Base-by-base conservation (phyloP, 768 basidiomycete genomes). In the Leccinum variicolor region DNA sequence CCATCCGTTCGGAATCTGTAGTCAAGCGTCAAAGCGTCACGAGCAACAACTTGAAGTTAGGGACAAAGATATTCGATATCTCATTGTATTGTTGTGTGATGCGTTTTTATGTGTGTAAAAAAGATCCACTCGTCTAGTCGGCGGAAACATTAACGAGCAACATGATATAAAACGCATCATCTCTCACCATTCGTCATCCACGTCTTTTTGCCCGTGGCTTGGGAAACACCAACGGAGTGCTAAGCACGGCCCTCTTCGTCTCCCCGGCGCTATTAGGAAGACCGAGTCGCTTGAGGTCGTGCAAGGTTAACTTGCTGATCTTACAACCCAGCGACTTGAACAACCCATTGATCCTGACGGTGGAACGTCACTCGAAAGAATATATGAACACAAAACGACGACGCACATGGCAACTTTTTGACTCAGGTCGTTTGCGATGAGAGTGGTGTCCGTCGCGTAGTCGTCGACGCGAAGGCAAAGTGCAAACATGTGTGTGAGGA, bases 271-370 rank as follows among this genome's bases (percentile, higher is more conserved):
- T 79, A 48, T 86, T 80, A 0, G 87, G 79, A 19, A 94, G 73
- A 10, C 91, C 89, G 36, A 90, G 76, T 59, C 80, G 77, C 57
- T 85, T 84, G 7, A 92, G 79, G 60, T 95, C 90, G 15, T 79
- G 78, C 8, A 80, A 74, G 3, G 77, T 73, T 23, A 89, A 72
- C 47, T 81, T 77, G 49, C 75, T 76, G 47, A 93, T 76, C 59
- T 84, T 86, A 73, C 94, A 96, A 29, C 94, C 89, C 19, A 96
- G 76, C 0, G 86, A 84, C 70, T 82, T 89, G 79, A 92, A 94
- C 17, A 92, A 69, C n/a, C 76, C 67, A 61, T 84, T 84, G 41
- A 90, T 80, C 53, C 84, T 86, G 51, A 46, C 15, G 11, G n/a
- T 2, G 13, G 34, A 13, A 39, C n/a, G 13, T 62, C 31, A 68